Percentiles rank a stretch among this genome's conserved stretches.
Evolutionary conservation across 2,329 filamentous ascomycete species (phyloP).

Genomic region (Trichoderma asperellum): DNA sequence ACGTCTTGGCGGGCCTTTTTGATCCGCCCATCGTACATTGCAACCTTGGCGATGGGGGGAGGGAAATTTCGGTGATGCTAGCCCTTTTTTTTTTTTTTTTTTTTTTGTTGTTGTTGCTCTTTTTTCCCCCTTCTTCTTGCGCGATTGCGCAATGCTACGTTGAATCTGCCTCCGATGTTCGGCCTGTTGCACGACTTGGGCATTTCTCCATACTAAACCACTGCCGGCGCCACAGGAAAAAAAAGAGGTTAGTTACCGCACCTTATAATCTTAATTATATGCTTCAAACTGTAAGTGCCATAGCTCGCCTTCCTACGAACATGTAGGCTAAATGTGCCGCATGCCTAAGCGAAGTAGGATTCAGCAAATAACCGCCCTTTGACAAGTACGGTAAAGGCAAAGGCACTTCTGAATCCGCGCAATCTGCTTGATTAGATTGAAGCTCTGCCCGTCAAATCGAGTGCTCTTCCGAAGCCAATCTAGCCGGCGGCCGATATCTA

Average conservation of each 20-base stretch:
- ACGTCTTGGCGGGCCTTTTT: not conserved
- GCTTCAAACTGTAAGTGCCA: slow-evolving; percentile 17
- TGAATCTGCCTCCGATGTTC: not conserved
- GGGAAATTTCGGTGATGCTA: not conserved
- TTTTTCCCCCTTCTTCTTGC: not conserved
- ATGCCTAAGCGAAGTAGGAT: not conserved
- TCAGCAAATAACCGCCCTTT: not conserved
- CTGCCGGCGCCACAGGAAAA: not conserved
- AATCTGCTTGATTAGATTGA: not conserved
- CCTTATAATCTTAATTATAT: slow-evolving; percentile 25
- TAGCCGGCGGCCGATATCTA: not conserved
- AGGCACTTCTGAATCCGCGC: not conserved
- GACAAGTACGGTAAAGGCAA: not conserved
- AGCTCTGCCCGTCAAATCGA: not conserved
- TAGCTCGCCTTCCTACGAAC: not conserved
- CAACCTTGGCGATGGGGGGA: slow-evolving; percentile 8
- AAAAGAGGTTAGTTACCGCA: not conserved
- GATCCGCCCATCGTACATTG: slow-evolving; percentile 3
- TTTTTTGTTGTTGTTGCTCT: too few relatives aligned
- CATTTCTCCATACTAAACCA: not conserved
- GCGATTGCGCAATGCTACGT: slow-evolving; percentile 15
- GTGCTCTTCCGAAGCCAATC: not conserved
- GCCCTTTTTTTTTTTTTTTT: too few relatives aligned
- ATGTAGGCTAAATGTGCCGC: not conserved
- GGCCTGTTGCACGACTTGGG: not conserved